Evolutionary conservation across 192 early-diverging fungal genomes (phyloP).

Genomic region (Funneliformis mosseae): DNA sequence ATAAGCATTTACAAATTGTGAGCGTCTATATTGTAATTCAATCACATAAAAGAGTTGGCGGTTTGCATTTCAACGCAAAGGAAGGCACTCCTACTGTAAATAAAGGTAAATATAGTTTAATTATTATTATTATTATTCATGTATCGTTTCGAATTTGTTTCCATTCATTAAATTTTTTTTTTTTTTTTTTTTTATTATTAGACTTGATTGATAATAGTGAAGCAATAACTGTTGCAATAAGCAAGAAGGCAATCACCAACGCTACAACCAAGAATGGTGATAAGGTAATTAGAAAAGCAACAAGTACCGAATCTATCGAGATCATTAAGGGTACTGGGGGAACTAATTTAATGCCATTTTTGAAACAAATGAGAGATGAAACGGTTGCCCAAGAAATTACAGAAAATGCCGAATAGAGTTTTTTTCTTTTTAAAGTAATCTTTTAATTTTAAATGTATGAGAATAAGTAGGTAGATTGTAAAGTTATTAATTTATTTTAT

Average conservation of each 20-base stretch:
- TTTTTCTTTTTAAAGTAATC: background rate
- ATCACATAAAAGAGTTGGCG: slow-evolving; percentile 66
- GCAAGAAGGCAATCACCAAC: background rate
- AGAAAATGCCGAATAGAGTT: background rate
- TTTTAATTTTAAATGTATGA: background rate
- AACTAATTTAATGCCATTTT: slow-evolving; percentile 89
- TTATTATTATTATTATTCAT: background rate
- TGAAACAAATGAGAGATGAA: slow-evolving; percentile 88
- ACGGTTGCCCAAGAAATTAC: slow-evolving; percentile 50
- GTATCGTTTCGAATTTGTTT: too few species aligned
- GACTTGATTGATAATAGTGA: background rate
- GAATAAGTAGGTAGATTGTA: too few species aligned
- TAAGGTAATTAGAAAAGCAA: slow-evolving; percentile 59
- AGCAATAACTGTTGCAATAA: background rate
- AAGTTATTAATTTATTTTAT: too few species aligned
- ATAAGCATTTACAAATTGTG: slow-evolving; percentile 91
- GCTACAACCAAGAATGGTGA: slow-evolving; percentile 32
- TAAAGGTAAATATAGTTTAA: slow-evolving; percentile 26
- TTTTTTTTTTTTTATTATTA: background rate
- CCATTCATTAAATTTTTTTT: background rate
- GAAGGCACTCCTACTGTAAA: background rate
- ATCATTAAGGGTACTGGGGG: slow-evolving; percentile 80
- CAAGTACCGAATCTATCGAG: slow-evolving; percentile 30
- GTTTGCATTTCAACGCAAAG: slow-evolving; percentile 43
- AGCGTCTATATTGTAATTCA: slow-evolving; percentile 88